phyloP scores from a whole-genome alignment of 495 filamentous ascomycete genomes.

The Massariosphaeria phaeospora region DNA sequence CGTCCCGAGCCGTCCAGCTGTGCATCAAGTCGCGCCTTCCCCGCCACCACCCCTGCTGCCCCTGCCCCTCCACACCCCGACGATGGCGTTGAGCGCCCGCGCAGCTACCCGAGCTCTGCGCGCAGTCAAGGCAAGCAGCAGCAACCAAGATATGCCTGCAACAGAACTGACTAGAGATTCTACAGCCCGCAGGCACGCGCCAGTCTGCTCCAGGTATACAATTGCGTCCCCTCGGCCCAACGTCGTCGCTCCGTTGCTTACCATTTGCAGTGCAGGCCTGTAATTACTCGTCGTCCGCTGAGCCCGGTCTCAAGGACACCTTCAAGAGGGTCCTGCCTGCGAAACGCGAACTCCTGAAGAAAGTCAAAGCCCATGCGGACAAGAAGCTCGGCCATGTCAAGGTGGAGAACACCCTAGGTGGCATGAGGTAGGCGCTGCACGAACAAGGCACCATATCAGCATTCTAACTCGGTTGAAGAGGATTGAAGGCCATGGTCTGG shows the following conservation, averaged over 20 bases:
- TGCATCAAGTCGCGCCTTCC: conserved; percentile 6
- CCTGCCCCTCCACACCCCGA: conserved; percentile 25
- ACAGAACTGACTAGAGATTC: conserved; percentile 13
- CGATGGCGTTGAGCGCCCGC: conserved; percentile 51
- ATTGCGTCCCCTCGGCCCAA: conserved; percentile 10
- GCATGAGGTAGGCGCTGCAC: conserved; percentile 64
- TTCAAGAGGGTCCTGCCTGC: conserved; percentile 78
- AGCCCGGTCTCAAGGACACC: conserved; percentile 82
- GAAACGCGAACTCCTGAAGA: conserved; percentile 86
- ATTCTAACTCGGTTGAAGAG: conserved; percentile 45
- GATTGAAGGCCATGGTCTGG: conserved; percentile 97
- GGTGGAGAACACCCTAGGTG: conserved; percentile 88
- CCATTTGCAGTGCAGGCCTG: conserved; percentile 28
- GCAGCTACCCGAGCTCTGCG: conserved; percentile 47
- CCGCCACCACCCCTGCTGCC: conserved; percentile 26
- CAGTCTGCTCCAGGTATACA: conserved; percentile 33
- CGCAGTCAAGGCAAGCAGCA: conserved; percentile 49
- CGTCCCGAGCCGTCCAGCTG: conserved; percentile 2
- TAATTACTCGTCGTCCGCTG: conserved; percentile 63
- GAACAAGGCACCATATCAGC: neutral
- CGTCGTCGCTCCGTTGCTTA: conserved; percentile 5
- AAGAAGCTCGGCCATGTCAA: conserved; percentile 87
- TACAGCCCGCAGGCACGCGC: conserved; percentile 26
- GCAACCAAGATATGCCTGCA: neutral
- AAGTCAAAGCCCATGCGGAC: conserved; percentile 78